Evolutionary conservation across 371 early-diverging fungal species (phyloP), one percentile per base, ranked within the genome.

Genomic region (Mortierella sp.): DNA sequence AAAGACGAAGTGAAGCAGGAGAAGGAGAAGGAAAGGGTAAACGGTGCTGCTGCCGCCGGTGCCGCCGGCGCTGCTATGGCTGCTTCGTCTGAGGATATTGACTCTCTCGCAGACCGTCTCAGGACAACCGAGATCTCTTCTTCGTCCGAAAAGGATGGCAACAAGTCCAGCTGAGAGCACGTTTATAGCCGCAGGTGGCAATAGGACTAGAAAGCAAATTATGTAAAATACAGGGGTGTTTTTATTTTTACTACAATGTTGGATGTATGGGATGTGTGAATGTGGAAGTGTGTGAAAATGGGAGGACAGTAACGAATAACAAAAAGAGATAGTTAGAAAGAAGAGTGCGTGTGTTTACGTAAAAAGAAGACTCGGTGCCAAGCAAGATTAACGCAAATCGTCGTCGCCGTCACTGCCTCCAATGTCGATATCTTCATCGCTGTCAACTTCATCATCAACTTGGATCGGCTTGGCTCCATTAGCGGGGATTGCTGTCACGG

Each of bases 401-500:
- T 93, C 93, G 75, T 91, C 93, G 48, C 90, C 89, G 79, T 93
- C 93, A 72, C 92, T 92, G 19, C 93, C 93, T 79, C 93, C 93
- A 80, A 93, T 92, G 75, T 92, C 92, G 84, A 93, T 92, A 65
- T 93, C 93, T 79, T 93, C 93, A 73, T 93, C 93, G 50, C 91
- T 92, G 31, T 93, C 92, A 28, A 90, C 88, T n/a, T 91, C 91
- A 10, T 78, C 75, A 50, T 78, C 77, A 26, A 76, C 55, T 1
- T 78, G 50, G 70, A 57, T 72, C 11, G 81, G 57, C 42, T 73
- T 75, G 42, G 79, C 48, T 38, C 63, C 75, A 45, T 50, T 70
- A 34, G 63, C 70, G 2, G 55, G 44, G 10, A 47, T 34, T 0
- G 45, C 31, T 2, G 44, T n/a, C 50, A 50, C 50, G 21, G 74